These are phyloP conservation scores for Vitis vinifera DNA, from an alignment of 164 flowering plant species.

Conservation along the genomic window DNA sequence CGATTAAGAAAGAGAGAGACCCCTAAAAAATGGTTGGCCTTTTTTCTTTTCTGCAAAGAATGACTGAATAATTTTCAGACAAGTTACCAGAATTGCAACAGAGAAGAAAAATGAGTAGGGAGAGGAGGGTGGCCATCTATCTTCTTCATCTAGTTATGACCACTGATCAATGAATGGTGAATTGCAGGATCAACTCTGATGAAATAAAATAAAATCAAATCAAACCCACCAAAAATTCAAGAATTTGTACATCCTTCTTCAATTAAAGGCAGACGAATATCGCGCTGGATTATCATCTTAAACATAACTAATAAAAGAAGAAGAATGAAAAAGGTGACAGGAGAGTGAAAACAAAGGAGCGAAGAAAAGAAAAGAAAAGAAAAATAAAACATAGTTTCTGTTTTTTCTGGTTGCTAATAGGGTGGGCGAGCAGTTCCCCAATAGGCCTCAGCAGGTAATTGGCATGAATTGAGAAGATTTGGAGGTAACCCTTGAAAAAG, in stretches of 20 bases:
- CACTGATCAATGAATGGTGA: slow-evolving; percentile 2
- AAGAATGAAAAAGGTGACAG: slow-evolving; percentile 19
- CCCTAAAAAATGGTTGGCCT: neutral
- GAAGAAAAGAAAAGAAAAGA: slow-evolving; percentile 1
- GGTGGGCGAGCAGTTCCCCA: slow-evolving; percentile 69
- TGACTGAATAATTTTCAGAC: slow-evolving; percentile 28
- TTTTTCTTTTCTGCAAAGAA: slow-evolving; percentile 4
- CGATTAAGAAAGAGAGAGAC: too few species aligned
- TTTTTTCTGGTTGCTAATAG: slow-evolving; percentile 25
- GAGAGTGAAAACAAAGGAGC: neutral
- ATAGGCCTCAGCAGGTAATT: slow-evolving; percentile 63
- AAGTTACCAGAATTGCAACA: slow-evolving; percentile 30
- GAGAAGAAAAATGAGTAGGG: slow-evolving; percentile 3
- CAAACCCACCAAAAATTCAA: slow-evolving; percentile 38
- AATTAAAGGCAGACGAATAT: slow-evolving; percentile 17
- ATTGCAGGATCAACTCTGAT: slow-evolving; percentile 4
- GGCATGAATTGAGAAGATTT: slow-evolving; percentile 59
- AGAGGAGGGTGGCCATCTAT: slow-evolving; percentile 2
- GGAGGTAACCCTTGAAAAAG: slow-evolving; percentile 63
- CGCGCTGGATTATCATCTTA: slow-evolving; percentile 15
- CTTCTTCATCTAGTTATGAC: slow-evolving; percentile 11
- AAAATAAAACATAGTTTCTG: neutral
- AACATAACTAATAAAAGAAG: slow-evolving; percentile 17
- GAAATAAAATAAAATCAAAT: slow-evolving; percentile 1
- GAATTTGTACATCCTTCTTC: slow-evolving; percentile 46